Conservation (phyloP, 2,329 filamentous ascomycete genomes). For the Dactylellina parvicollis region DNA sequence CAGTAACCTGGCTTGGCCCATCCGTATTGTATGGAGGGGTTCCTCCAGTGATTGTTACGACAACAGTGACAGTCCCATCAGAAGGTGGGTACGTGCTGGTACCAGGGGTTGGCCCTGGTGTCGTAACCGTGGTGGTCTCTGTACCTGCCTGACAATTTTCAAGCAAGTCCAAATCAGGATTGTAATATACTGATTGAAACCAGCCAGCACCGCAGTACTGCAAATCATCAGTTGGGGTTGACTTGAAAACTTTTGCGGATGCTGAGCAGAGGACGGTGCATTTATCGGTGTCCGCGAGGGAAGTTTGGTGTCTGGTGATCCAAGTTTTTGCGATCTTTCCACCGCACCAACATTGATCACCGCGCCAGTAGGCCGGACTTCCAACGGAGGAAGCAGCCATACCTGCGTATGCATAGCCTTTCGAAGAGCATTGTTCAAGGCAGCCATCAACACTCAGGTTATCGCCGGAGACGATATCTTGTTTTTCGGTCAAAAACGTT, state of each 20-base stretch:
- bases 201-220: conserved; percentile 4
- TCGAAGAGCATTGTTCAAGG: background rate
- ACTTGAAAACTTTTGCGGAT: background rate
- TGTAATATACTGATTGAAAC: background rate
- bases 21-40: too few species aligned
- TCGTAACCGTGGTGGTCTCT: background rate
- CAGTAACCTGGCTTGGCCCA: background rate
- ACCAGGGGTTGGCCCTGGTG: background rate
- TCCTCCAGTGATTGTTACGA: too few species aligned
- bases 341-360: conserved; percentile 8
- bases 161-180: background rate
- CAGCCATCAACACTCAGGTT: conserved; percentile 25
- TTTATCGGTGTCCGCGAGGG: background rate
- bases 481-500: background rate
- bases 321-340: background rate
- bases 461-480: conserved; percentile 9
- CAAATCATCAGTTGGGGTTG: background rate
- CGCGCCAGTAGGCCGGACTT: background rate
- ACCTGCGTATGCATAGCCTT: conserved; percentile 25
- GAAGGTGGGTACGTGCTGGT: background rate
- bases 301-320: background rate
- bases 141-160: background rate
- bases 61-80: background rate
- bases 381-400: background rate
- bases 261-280: background rate